Base-by-base conservation (phyloP, 306 rosid species). In the Lithocarpus polystachyus region DNA sequence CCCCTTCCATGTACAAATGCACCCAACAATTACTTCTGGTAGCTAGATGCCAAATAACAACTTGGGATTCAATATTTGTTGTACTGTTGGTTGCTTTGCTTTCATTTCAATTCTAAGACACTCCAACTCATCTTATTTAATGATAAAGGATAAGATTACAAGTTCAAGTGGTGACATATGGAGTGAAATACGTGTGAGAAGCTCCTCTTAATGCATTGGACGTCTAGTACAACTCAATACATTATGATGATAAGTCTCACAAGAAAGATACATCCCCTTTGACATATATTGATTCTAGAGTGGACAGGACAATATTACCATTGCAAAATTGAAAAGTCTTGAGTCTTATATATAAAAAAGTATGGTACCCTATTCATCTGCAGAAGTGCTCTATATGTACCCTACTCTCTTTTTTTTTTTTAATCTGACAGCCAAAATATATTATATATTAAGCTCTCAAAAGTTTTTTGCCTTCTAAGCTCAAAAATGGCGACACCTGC, bases 401-500 rank as follows among this genome's bases (percentile, higher is more conserved):
- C 5, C 48, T 3, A 0, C 23, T 1, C 24, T 18, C 51, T 67
- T 1, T 22, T 1, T 61, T 5, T 23, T 31, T 35, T 1, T n/a
- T n/a, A n/a, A 9, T 33, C 8, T 19, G 11, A 19, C 72, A 19
- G n/a, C 18, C 48, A 6, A 65, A 57, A 59, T 45, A 10, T 45
- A 45, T 45, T 45, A 45, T 9, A 31, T 67, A 28, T 64, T 11
- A 0, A 22, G 31, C 29, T 59, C 65, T 8, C 14, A 23, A 23
- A 23, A 28, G 6, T 28, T 0, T 13, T 26, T 5, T 28, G 69
- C 37, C 3, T 14, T 31, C n/a, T 35, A 37, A 37, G 45, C 24
- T 51, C 68, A 18, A 53, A 59, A 28, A 77, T 87, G 77, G 76
- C 52, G 4, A 40, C 77, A 31, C 61, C 35, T 2, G 71, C 79